A percentile compares a stretch with the other conserved stretches of the same genome.
These are phyloP conservation scores for Dothistroma septosporum DNA, from an alignment of 2,329 filamentous ascomycete genomes.

Conservation along the genomic window DNA sequence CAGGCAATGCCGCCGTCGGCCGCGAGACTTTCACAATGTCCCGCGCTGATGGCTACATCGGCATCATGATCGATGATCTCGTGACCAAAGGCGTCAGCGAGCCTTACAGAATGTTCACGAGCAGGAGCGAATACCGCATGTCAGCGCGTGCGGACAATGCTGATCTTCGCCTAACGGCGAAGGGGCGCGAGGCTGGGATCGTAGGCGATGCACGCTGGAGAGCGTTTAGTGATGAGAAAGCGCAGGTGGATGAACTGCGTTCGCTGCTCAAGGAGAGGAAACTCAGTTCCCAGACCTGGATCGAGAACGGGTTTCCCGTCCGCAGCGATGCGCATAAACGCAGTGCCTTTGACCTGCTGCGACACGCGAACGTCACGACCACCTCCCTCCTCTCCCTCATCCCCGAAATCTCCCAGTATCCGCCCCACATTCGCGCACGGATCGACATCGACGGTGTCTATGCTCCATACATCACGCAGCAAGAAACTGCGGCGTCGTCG, in stretches of 20 bases:
- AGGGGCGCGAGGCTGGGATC: constrained; percentile 71
- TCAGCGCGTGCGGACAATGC: constrained; percentile 90
- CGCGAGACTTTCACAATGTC: constrained; percentile 65
- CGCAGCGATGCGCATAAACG: constrained; percentile 63
- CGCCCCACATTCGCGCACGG: constrained; percentile 59
- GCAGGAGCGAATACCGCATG: constrained; percentile 92
- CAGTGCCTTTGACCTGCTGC: constrained; percentile 74
- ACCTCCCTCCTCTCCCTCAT: constrained; percentile 56
- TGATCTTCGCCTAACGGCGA: constrained; percentile 75
- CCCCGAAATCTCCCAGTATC: constrained; percentile 53
- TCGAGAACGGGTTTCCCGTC: constrained; percentile 63
- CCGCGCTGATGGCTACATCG: constrained; percentile 89
- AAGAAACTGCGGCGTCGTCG: constrained; percentile 60
- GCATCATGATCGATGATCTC: constrained; percentile 97
- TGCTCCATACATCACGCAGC: constrained; percentile 76
- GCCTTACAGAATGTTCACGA: constrained; percentile 98
- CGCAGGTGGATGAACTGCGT: constrained; percentile 62
- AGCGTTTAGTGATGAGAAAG: constrained; percentile 60
- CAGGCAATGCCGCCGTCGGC: constrained; percentile 70
- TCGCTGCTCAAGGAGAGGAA: constrained; percentile 55
- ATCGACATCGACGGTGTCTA: constrained; percentile 81
- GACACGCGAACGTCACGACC: constrained; percentile 58
- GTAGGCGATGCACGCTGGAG: constrained; percentile 76
- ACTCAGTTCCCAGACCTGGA: constrained; percentile 63
- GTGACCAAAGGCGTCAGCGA: constrained; percentile 95